Conservation (phyloP, 495 filamentous ascomycete genomes). For the Annulohypoxylon moriforme region DNA sequence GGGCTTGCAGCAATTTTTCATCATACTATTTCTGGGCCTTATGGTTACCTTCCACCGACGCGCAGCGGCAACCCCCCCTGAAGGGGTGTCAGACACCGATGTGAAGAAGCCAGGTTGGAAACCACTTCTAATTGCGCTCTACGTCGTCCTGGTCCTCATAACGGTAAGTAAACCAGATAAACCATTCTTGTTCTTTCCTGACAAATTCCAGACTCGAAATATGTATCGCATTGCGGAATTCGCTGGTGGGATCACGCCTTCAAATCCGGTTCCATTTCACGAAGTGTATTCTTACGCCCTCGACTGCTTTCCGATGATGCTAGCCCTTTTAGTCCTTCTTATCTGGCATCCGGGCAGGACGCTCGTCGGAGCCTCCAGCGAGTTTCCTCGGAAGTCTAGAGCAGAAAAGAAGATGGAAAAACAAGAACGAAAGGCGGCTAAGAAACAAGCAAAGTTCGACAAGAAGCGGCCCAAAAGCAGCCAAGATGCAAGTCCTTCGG, state of each 20-base stretch:
- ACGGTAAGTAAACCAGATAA: constrained; percentile 53
- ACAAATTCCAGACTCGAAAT: constrained; percentile 59
- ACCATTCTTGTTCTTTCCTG: neutral
- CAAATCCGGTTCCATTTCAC: constrained; percentile 60
- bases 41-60: constrained; percentile 62
- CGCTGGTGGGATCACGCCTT: constrained; percentile 49
- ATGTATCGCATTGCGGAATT: constrained; percentile 70
- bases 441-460: neutral
- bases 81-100: neutral
- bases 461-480: neutral
- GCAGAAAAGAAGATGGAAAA: constrained; percentile 53
- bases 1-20: constrained; percentile 69
- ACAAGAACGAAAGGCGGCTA: constrained; percentile 38
- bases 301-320: constrained; percentile 69
- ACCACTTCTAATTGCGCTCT: constrained; percentile 61
- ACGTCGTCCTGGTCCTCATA: constrained; percentile 63
- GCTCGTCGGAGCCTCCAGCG: constrained; percentile 58
- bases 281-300: constrained; percentile 67
- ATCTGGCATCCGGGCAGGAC: constrained; percentile 65
- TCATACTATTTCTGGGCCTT: constrained; percentile 63
- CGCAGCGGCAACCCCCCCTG: constrained; percentile 25
- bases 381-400: constrained; percentile 49
- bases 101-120: constrained; percentile 50
- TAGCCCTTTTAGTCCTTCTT: constrained; percentile 59
- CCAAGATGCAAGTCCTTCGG: neutral